These are phyloP conservation scores for Echeveria elegans DNA, from an alignment of 164 flowering plant genomes.

Conservation along the genomic window DNA sequence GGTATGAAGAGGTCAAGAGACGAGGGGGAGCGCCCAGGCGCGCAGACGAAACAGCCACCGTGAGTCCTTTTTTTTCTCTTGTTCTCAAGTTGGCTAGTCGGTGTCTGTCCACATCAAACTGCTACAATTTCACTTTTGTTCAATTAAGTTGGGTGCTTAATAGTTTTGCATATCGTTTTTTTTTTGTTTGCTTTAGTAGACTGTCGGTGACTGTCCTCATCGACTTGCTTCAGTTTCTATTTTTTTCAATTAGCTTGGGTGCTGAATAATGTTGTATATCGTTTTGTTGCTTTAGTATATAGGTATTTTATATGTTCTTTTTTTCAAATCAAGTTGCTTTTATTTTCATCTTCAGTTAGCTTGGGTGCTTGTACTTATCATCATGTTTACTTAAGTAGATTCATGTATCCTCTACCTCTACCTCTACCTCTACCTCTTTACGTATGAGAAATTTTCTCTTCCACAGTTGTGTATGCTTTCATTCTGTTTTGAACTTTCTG, in stretches of 20 bases:
- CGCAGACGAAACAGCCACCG: conserved; percentile 36
- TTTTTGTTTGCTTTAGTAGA: neutral
- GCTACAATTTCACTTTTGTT: too few species aligned
- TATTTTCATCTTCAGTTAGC: too few species aligned
- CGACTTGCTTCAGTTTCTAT: too few species aligned
- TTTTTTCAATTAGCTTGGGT: neutral
- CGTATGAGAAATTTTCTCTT: neutral
- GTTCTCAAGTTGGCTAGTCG: neutral
- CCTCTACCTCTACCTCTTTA: neutral
- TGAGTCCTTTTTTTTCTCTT: conserved; percentile 33
- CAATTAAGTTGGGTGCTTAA: neutral
- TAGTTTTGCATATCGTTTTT: neutral
- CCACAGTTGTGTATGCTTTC: neutral
- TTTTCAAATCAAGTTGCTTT: neutral
- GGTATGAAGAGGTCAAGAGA: conserved; percentile 69
- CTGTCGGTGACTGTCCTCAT: neutral
- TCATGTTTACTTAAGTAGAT: neutral
- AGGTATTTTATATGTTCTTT: too few species aligned
- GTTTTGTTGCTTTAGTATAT: neutral
- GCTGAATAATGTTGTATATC: neutral
- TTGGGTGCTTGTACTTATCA: too few species aligned
- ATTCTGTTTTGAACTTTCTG: neutral
- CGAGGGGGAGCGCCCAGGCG: conserved; percentile 44
- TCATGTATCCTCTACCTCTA: neutral
- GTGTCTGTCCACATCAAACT: neutral